Percentiles rank a stretch among this genome's conserved stretches.
Conservation (phyloP, 1,139 yeast genomes). For the Pichia sp. region DNA sequence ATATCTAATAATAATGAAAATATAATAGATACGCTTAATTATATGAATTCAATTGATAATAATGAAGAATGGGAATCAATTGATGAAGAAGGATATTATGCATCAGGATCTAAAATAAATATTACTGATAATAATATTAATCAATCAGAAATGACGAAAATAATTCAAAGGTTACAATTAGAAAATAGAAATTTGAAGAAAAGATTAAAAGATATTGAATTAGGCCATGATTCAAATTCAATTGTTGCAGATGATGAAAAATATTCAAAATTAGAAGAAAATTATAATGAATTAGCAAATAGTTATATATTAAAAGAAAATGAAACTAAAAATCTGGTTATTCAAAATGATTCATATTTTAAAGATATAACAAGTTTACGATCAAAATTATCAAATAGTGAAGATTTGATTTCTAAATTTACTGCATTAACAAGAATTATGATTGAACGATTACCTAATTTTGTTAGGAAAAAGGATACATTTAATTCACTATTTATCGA, state of each 20-base stretch:
- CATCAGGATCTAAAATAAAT: neutral
- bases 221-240: conserved; percentile 13
- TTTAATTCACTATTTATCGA: conserved; percentile 4
- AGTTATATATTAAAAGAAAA: conserved; percentile 10
- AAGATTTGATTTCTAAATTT: conserved; percentile 5
- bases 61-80: conserved; percentile 13
- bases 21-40: neutral
- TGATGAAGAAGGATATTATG: conserved; percentile 8
- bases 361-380: conserved; percentile 13
- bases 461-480: conserved; percentile 8
- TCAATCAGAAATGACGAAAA: conserved; percentile 1
- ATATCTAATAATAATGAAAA: neutral
- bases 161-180: conserved; percentile 8
- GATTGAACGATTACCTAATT: conserved; percentile 14
- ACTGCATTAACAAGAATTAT: conserved; percentile 6
- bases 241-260: conserved; percentile 12
- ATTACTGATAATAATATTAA: neutral
- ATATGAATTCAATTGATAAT: conserved; percentile 6
- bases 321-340: conserved; percentile 11
- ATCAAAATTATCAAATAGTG: conserved; percentile 17
- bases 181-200: conserved; percentile 16
- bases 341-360: conserved; percentile 12
- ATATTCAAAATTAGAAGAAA: conserved; percentile 9
- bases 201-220: conserved; percentile 15
- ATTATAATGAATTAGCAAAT: conserved; percentile 7